Evolutionary conservation across 306 rosid species (phyloP).

Genomic region (Dryas alaskensis): DNA sequence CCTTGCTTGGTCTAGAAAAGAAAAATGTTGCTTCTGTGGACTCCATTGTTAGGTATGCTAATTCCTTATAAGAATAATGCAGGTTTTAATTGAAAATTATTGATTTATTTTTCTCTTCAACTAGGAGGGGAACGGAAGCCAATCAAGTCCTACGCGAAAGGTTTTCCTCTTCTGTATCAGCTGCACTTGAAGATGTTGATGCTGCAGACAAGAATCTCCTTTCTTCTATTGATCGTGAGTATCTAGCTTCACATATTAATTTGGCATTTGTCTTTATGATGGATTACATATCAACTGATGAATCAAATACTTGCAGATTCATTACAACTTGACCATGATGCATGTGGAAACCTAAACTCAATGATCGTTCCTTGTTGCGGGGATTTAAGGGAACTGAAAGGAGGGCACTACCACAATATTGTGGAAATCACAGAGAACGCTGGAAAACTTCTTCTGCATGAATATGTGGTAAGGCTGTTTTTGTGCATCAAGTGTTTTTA

Average conservation of each 20-base stretch:
- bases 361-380: slow-evolving; percentile 86
- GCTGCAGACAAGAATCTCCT: slow-evolving; percentile 74
- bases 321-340: slow-evolving; percentile 89
- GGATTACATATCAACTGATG: slow-evolving; percentile 23
- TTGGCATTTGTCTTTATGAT: slow-evolving; percentile 4
- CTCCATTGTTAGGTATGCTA: slow-evolving; percentile 68
- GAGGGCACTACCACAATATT: slow-evolving; percentile 86
- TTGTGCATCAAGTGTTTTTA: background rate
- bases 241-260: slow-evolving; percentile 23
- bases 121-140: slow-evolving; percentile 84
- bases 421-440: slow-evolving; percentile 91
- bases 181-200: slow-evolving; percentile 82
- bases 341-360: slow-evolving; percentile 81
- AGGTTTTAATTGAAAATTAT: slow-evolving; percentile 9
- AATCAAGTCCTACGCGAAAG: slow-evolving; percentile 66
- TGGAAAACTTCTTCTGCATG: slow-evolving; percentile 78
- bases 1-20: slow-evolving; percentile 74
- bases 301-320: slow-evolving; percentile 62
- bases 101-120: slow-evolving; percentile 9
- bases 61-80: slow-evolving; percentile 12
- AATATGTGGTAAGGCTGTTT: slow-evolving; percentile 66
- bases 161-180: slow-evolving; percentile 67
- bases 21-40: slow-evolving; percentile 77
- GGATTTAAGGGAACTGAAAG: slow-evolving; percentile 82
- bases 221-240: slow-evolving; percentile 79